Conservation (phyloP, 768 basidiomycete genomes). For the Pisolithus microcarpus region DNA sequence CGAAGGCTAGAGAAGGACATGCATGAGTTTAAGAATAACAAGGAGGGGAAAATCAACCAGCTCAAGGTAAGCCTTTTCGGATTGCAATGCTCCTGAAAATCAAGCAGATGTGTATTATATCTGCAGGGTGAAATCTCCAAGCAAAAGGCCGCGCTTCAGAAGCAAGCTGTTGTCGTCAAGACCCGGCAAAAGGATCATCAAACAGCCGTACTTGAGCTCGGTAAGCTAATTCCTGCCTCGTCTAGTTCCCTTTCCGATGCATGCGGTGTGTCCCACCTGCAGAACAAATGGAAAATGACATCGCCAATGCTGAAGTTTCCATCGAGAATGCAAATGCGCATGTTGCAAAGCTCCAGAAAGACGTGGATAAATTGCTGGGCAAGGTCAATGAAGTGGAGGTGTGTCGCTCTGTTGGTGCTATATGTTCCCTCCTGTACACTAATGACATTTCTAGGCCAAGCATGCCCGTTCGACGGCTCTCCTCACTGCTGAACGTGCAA, state of each 20-base stretch:
- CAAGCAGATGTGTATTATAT: background rate
- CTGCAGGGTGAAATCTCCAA: constrained; percentile 65
- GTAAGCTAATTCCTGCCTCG: constrained; percentile 35
- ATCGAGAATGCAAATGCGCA: constrained; percentile 31
- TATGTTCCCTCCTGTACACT: background rate
- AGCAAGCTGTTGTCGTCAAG: constrained; percentile 77
- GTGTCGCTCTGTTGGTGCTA: background rate
- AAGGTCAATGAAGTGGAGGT: constrained; percentile 33
- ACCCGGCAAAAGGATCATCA: constrained; percentile 85
- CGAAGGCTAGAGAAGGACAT: constrained; percentile 93
- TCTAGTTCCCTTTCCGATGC: background rate
- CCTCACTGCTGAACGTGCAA: constrained; percentile 80
- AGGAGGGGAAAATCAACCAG: constrained; percentile 92
- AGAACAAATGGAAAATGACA: constrained; percentile 28
- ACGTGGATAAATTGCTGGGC: constrained; percentile 52
- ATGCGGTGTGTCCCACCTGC: background rate
- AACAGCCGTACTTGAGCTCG: constrained; percentile 79
- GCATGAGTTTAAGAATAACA: constrained; percentile 98
- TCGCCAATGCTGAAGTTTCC: constrained; percentile 15
- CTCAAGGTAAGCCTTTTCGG: constrained; percentile 56
- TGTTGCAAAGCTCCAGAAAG: constrained; percentile 49
- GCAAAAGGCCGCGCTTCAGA: constrained; percentile 75
- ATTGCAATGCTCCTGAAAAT: no score
- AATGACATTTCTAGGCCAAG: constrained; percentile 32
- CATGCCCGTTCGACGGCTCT: constrained; percentile 62